Conservation (phyloP, 2,329 filamentous ascomycete species). For the Zymoseptoria tritici region DNA sequence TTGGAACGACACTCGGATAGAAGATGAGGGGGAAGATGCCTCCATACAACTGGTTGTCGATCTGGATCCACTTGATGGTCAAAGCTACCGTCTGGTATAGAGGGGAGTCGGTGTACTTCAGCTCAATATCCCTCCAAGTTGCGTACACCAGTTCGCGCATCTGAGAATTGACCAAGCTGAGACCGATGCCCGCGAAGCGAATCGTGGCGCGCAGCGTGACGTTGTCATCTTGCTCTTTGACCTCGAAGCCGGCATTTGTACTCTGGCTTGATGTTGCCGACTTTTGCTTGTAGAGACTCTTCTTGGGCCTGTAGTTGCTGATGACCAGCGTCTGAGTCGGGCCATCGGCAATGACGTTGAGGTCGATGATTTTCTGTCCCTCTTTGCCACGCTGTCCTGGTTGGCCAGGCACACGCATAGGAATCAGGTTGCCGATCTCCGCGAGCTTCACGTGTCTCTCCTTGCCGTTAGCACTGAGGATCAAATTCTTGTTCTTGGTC, state of each 20-base stretch:
- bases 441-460: conserved; percentile 90
- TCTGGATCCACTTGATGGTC: conserved; percentile 96
- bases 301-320: conserved; percentile 87
- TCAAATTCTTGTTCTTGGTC: conserved; percentile 89
- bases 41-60: conserved; percentile 97
- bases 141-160: conserved; percentile 88
- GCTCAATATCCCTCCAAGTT: conserved; percentile 81
- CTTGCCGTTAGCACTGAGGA: conserved; percentile 69
- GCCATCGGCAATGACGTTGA: conserved; percentile 91
- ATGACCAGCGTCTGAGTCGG: conserved; percentile 91
- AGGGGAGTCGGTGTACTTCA: conserved; percentile 88
- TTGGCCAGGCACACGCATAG: conserved; percentile 74
- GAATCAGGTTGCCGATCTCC: conserved; percentile 92
- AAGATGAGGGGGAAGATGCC: conserved; percentile 96
- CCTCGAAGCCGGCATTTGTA: conserved; percentile 71
- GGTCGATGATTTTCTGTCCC: conserved; percentile 81
- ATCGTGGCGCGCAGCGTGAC: conserved; percentile 85
- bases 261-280: conserved; percentile 48
- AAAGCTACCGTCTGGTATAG: conserved; percentile 87
- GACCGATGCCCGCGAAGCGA: conserved; percentile 79
- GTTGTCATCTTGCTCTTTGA: conserved; percentile 83
- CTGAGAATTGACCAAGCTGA: conserved; percentile 89
- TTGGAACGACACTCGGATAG: conserved; percentile 95
- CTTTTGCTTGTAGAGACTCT: conserved; percentile 78
- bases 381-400: conserved; percentile 44